Evolutionary conservation across 2,329 filamentous ascomycete genomes (phyloP).

Genomic region (Periconia sp.): DNA sequence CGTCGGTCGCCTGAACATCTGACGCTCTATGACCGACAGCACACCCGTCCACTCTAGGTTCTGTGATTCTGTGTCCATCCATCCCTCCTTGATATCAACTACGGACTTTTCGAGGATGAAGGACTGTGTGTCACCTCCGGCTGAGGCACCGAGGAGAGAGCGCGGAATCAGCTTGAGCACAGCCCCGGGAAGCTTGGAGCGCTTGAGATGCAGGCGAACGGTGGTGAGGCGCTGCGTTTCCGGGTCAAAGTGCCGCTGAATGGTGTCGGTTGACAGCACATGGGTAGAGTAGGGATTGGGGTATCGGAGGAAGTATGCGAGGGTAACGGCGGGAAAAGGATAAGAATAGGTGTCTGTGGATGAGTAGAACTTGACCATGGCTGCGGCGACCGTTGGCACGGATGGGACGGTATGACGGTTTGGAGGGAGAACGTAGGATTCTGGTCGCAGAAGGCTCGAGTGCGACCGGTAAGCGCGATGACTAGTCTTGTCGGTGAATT

Average conservation of each 20-base stretch:
- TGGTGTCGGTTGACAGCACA: conserved; percentile 83
- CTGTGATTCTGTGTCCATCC: conserved; percentile 81
- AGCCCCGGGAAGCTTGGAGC: conserved; percentile 75
- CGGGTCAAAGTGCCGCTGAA: conserved; percentile 74
- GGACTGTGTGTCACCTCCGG: conserved; percentile 70
- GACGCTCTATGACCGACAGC: conserved; percentile 77
- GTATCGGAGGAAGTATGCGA: conserved; percentile 89
- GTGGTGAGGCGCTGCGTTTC: conserved; percentile 77
- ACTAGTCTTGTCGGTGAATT: conserved; percentile 27
- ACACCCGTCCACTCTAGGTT: conserved; percentile 86
- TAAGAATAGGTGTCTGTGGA: conserved; percentile 75
- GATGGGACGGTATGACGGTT: too few relatives aligned
- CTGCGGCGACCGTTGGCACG: too few relatives aligned
- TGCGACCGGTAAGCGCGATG: conserved; percentile 21
- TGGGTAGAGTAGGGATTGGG: conserved; percentile 85
- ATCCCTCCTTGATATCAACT: conserved; percentile 79
- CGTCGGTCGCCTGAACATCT: conserved; percentile 66
- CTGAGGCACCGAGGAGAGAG: conserved; percentile 66
- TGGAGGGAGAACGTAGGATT: too few relatives aligned
- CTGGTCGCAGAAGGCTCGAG: not conserved
- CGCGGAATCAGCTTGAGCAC: conserved; percentile 77
- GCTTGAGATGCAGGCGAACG: conserved; percentile 81
- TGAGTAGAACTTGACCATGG: conserved; percentile 61
- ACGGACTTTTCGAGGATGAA: conserved; percentile 83
- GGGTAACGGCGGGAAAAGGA: conserved; percentile 82